Evolutionary conservation across 2,329 filamentous ascomycete genomes (phyloP).

Genomic region (Septoria linicola): DNA sequence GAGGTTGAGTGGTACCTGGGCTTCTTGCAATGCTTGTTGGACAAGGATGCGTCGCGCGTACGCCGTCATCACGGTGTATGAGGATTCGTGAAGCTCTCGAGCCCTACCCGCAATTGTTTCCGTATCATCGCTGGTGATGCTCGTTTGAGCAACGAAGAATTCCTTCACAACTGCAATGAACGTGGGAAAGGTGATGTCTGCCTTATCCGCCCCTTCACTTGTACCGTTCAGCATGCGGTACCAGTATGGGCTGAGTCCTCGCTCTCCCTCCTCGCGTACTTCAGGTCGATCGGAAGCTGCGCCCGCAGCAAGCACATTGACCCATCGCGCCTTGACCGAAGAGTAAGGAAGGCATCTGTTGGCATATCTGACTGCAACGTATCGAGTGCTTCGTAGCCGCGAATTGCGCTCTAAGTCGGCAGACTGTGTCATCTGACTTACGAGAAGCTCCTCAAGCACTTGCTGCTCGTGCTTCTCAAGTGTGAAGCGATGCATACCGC

Average conservation of each 20-base stretch:
- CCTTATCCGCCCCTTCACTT: constrained; percentile 26
- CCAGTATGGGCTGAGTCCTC: constrained; percentile 80
- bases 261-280: constrained; percentile 83
- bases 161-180: constrained; percentile 48
- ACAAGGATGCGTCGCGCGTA: constrained; percentile 57
- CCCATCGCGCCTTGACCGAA: constrained; percentile 79
- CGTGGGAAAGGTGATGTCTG: constrained; percentile 42
- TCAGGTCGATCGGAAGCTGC: constrained; percentile 71
- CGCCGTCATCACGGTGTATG: constrained; percentile 31
- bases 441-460: constrained; percentile 57
- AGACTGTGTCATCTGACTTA: constrained; percentile 55
- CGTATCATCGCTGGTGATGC: constrained; percentile 29
- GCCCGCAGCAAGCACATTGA: constrained; percentile 78
- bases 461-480: constrained; percentile 45
- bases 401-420: constrained; percentile 32
- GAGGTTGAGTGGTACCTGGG: constrained; percentile 44
- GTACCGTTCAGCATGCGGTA: constrained; percentile 60
- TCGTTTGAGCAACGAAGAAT: constrained; percentile 43
- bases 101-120: constrained; percentile 26
- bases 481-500: constrained; percentile 51
- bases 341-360: constrained; percentile 81
- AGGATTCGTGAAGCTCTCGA: constrained; percentile 24
- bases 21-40: constrained; percentile 52
- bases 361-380: constrained; percentile 81
- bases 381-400: constrained; percentile 66